Conservation (phyloP, 495 filamentous ascomycete genomes). For the Chaetomidium leptoderma region DNA sequence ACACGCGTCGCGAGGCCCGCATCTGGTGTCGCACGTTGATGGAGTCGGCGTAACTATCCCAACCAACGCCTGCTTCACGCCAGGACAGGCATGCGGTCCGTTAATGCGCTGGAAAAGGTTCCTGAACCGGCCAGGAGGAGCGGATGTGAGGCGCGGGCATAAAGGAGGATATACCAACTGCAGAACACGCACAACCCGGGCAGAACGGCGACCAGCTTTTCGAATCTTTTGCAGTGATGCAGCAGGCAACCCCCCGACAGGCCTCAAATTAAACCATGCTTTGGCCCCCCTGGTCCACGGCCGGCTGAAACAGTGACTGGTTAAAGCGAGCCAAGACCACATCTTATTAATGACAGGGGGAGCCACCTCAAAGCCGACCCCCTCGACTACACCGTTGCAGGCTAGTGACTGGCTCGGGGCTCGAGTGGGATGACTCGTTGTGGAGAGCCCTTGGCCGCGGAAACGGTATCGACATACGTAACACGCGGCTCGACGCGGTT, state of each 20-base stretch:
- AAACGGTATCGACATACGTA: neutral
- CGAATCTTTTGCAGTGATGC: conserved; percentile 17
- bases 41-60: conserved; percentile 4
- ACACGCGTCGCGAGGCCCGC: conserved; percentile 20
- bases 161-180: conserved; percentile 6
- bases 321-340: conserved; percentile 24
- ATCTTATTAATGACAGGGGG: conserved; percentile 29
- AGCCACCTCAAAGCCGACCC: neutral
- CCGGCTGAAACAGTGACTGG: conserved; percentile 35
- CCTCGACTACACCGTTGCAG: neutral
- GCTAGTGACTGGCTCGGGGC: neutral
- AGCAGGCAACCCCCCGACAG: conserved; percentile 21
- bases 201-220: conserved; percentile 17
- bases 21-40: conserved; percentile 30
- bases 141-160: neutral
- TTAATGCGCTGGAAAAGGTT: neutral
- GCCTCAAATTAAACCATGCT: conserved; percentile 33
- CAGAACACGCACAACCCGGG: neutral
- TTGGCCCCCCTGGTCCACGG: conserved; percentile 25
- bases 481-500: neutral
- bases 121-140: neutral
- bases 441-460: neutral
- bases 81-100: neutral
- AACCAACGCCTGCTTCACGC: neutral
- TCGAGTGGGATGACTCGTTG: conserved; percentile 8